Base-by-base conservation (phyloP, 208 protist species). In the Leishmania martiniquensis region DNA sequence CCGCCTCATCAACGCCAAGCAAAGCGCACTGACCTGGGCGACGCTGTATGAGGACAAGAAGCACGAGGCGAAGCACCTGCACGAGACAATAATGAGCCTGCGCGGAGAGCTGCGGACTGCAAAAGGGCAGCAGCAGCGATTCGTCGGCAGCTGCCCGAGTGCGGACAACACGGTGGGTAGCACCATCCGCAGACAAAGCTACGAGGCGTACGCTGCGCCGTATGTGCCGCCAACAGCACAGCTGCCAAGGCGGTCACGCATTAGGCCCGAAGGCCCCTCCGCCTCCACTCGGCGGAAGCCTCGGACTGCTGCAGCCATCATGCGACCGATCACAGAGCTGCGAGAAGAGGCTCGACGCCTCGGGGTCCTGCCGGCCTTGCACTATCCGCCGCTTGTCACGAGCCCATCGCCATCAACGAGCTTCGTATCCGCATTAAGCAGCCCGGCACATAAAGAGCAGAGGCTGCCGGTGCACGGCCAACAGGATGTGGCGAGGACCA, bases 161-260 rank as follows among this genome's bases (percentile, higher is more conserved):
- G 60, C 6, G 47, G 60, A 52, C n/a, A 79, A 47, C 47, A 63
- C 65, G 34, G 72, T 45, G 22, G 72, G 73, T 54, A 73, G 76
- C 74, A 62, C 68, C 9, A 54, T 39, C 32, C 83, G 63, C 76
- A 77, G 73, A 52, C 80, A 68, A 62, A 77, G 78, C 59, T 95
- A 95, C 81, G 84, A 83, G 52, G 60, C 78, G 52, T 91, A 87
- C 80, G 68, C 84, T 4, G 79, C 77, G 29, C 91, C 91, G 0
- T 95, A 86, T 76, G 87, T 95, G 42, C 91, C 91, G 12, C 4
- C 73, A 10, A 80, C 67, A 32, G 39, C 78, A 20, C 42, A 62
- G 52, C 17, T 15, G 52, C 39, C 0, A 44, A 15, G 1, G 13
- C 4, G 15, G 25, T 39, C 52, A 0, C 25, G 10, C 12, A 69